Base-by-base conservation (phyloP, 345 rosid species). In the Hibiscus tridactylites region DNA sequence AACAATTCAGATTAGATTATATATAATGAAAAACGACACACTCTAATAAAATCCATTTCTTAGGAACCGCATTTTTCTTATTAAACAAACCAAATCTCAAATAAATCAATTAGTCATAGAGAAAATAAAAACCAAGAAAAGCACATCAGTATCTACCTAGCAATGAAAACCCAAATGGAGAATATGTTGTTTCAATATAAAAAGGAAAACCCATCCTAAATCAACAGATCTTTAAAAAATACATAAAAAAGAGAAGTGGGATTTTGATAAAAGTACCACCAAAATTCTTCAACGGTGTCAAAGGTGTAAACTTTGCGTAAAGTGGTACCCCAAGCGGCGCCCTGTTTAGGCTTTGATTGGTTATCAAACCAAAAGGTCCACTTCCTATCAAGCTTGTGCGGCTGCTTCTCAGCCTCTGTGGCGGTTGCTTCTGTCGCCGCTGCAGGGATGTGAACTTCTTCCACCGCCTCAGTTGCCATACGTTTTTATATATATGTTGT, bases 281-380 rank as follows among this genome's bases (percentile, higher is more conserved):
- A 93, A 83, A 93, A 93, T 60, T 93, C 98, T 80, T 93, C 94
- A 73, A 93, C 95, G 81, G 98, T 88, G 72, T 91, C 96, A 73
- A 93, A 91, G 44, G 97, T 85, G 77, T 79, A 90, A 77, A 84
- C 88, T 68, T 87, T 90, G 58, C 93, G 91, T 58, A 91, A 90
- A 65, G 91, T 75, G 49, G 87, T 64, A 19, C 97, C 98, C 98
- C 98, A 93, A 42, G 85, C 92, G 54, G 87, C 87, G 79, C 98
- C 98, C 64, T 85, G 89, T 65, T 88, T 88, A 31, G 86, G 78
- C 75, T 89, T 93, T 24, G 93, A 89, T 80, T 86, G 92, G 75
- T 87, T 87, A 72, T 91, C 96, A 74, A 82, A 88, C 98, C 98
- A 94, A 74, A 94, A 91, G 4, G 94, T 74, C 98, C 98, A 94